phyloP scores from a whole-genome alignment of 768 basidiomycete species.

The Leccinum variicolor region DNA sequence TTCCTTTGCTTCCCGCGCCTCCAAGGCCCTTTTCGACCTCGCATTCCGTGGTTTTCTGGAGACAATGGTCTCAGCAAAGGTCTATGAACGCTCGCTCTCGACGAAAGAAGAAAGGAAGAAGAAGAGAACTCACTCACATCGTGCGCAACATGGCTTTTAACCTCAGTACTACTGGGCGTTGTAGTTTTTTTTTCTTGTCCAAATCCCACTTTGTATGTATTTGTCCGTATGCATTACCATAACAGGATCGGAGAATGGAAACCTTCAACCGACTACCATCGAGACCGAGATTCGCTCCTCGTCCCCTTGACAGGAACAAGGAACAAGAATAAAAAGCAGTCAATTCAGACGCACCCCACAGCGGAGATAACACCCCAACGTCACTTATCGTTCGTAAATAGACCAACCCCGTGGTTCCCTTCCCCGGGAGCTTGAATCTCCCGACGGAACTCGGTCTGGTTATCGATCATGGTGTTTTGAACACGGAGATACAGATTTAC shows the following conservation, averaged over 20 bases:
- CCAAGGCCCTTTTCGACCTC: constrained; percentile 84
- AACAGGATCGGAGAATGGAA: background rate
- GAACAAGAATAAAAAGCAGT: background rate
- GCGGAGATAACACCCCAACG: background rate
- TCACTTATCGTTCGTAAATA: background rate
- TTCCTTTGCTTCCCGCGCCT: constrained; percentile 84
- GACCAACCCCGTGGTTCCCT: background rate
- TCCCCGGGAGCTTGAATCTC: background rate
- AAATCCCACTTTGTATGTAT: background rate
- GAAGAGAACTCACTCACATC: constrained; percentile 20
- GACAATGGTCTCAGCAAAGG: background rate
- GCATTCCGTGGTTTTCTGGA: constrained; percentile 92
- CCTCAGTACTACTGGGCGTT: background rate
- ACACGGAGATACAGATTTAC: background rate
- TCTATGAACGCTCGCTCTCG: background rate
- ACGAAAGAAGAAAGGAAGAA: background rate
- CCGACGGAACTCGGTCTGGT: background rate
- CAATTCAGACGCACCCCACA: background rate
- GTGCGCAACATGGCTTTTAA: constrained; percentile 25
- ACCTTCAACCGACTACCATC: too few relatives aligned
- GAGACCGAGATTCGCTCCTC: background rate
- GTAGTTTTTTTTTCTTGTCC: background rate
- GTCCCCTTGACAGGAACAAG: background rate
- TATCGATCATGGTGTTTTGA: background rate
- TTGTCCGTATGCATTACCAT: background rate